These are phyloP conservation scores for Yarrowia sp. DNA, from an alignment of 805 yeast genomes.

Conservation along the genomic window DNA sequence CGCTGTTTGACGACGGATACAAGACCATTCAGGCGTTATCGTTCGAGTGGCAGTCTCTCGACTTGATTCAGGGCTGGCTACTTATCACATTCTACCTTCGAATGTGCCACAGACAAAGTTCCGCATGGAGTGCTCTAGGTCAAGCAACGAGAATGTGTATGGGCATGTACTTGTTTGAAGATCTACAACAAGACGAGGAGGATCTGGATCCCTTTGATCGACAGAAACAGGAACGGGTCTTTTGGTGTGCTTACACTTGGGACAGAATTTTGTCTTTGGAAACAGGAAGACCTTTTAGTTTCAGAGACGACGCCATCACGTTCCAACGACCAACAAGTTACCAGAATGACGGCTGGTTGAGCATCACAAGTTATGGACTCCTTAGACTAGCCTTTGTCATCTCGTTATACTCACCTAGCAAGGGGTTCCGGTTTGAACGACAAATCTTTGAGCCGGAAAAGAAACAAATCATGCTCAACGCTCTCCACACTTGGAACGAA, in stretches of 20 bases:
- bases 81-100: conserved; percentile 46
- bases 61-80: conserved; percentile 51
- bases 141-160: conserved; percentile 45
- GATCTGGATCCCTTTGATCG: conserved; percentile 25
- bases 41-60: conserved; percentile 53
- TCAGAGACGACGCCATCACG: conserved; percentile 41
- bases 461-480: conserved; percentile 9
- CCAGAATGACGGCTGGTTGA: conserved; percentile 41
- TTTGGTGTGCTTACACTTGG: conserved; percentile 53
- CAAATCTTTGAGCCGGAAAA: conserved; percentile 25
- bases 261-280: conserved; percentile 55
- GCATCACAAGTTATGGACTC: conserved; percentile 36
- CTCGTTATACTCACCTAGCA: conserved; percentile 27
- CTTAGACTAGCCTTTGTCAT: conserved; percentile 27
- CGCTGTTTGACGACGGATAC: conserved; percentile 43
- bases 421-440: conserved; percentile 27
- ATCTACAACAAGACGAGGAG: conserved; percentile 26
- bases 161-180: conserved; percentile 45
- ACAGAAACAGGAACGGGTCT: conserved; percentile 49
- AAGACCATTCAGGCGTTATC: conserved; percentile 42
- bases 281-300: conserved; percentile 46
- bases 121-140: conserved; percentile 44
- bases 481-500: conserved; percentile 30
- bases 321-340: conserved; percentile 32
- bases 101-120: conserved; percentile 45